phyloP scores from a whole-genome alignment of 2,329 filamentous ascomycete genomes.

The Trichoderma sp. region DNA sequence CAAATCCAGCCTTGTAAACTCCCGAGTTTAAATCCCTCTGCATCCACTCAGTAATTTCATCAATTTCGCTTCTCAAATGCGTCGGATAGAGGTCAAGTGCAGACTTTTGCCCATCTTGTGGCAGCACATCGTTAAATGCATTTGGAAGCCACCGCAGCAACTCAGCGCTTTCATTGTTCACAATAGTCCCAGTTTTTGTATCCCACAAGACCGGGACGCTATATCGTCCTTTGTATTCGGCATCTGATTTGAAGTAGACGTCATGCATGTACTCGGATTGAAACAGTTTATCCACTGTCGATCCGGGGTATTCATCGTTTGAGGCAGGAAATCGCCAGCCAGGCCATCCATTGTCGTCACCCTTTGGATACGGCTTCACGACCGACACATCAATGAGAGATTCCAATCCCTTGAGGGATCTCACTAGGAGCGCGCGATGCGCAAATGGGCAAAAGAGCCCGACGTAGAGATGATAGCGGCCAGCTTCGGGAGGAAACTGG shows the following conservation, averaged over 20 bases:
- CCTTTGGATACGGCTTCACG: constrained; percentile 67
- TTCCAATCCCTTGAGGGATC: constrained; percentile 71
- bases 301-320: constrained; percentile 55
- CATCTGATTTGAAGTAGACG: constrained; percentile 68
- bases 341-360: constrained; percentile 62
- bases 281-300: constrained; percentile 64
- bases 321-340: constrained; percentile 61
- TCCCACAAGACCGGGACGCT: constrained; percentile 75
- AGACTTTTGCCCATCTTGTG: constrained; percentile 39
- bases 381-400: constrained; percentile 65
- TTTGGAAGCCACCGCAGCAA: constrained; percentile 82
- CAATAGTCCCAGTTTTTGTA: constrained; percentile 66
- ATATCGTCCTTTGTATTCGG: constrained; percentile 68
- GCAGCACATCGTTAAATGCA: constrained; percentile 65
- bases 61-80: constrained; percentile 55
- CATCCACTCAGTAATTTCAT: constrained; percentile 67
- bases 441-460: constrained; percentile 66
- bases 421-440: constrained; percentile 70
- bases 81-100: constrained; percentile 58
- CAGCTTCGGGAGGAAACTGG: constrained; percentile 57
- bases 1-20: constrained; percentile 62
- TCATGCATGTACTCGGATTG: constrained; percentile 67
- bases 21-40: constrained; percentile 54
- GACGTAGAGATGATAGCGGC: constrained; percentile 63
- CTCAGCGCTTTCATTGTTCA: constrained; percentile 80